Evolutionary conservation across 495 filamentous ascomycete species (phyloP).

Genomic region (Cryomyces antarcticus): DNA sequence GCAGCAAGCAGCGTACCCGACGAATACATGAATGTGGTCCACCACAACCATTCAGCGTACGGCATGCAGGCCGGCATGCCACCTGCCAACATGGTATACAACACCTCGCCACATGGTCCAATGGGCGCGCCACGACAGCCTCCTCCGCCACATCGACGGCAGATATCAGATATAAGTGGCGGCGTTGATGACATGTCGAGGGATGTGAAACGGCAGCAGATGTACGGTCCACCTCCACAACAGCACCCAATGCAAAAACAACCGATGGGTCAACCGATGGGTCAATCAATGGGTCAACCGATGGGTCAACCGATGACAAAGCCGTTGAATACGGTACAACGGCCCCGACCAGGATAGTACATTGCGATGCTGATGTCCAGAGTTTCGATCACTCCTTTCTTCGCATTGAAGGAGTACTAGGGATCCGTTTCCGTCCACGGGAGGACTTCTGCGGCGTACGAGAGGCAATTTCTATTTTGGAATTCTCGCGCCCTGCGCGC

Average conservation of each 20-base stretch:
- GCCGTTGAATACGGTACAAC: constrained; percentile 25
- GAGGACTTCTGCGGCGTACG: too few relatives aligned
- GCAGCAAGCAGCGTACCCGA: constrained; percentile 16
- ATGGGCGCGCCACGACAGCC: constrained; percentile 26
- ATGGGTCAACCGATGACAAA: constrained; percentile 2
- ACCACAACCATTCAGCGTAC: constrained; percentile 18
- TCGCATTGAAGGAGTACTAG: too few relatives aligned
- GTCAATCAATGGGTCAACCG: neutral
- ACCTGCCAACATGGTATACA: constrained; percentile 21
- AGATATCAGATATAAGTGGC: constrained; percentile 46
- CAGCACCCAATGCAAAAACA: constrained; percentile 11
- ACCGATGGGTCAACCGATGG: neutral
- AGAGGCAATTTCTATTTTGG: too few relatives aligned
- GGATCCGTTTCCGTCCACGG: too few relatives aligned
- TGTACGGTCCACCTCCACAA: constrained; percentile 33
- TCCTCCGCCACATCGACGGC: constrained; percentile 30
- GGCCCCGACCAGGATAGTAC: too few relatives aligned
- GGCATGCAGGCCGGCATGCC: constrained; percentile 24
- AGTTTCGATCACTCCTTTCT: too few relatives aligned
- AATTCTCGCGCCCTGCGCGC: too few relatives aligned
- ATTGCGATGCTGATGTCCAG: too few relatives aligned
- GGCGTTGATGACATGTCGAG: constrained; percentile 29
- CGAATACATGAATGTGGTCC: constrained; percentile 19
- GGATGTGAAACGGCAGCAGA: constrained; percentile 40
- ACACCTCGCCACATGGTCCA: constrained; percentile 27